Evolutionary conservation across 345 rosid genomes (phyloP).

Genomic region (Pelargonium nanum): DNA sequence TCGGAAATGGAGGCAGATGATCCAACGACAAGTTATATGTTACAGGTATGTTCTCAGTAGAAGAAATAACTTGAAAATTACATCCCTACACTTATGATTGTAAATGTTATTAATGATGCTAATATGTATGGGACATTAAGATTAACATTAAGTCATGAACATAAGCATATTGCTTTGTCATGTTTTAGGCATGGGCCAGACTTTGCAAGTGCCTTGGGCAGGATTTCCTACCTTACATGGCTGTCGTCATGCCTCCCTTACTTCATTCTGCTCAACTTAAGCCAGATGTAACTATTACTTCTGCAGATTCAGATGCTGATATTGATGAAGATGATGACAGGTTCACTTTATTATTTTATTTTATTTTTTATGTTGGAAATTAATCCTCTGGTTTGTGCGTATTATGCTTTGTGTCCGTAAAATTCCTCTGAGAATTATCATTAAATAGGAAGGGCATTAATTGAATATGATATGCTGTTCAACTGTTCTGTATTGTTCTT

Average conservation of each 20-base stretch:
- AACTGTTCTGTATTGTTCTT: no score
- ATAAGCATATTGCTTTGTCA: background rate
- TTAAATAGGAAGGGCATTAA: no score
- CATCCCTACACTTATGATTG: background rate
- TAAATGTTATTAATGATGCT: background rate
- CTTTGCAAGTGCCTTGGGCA: conserved; percentile 99
- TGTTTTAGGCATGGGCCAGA: conserved; percentile 90
- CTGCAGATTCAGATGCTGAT: conserved; percentile 94
- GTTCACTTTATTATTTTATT: conserved; percentile 31
- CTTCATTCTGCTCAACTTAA: conserved; percentile 96
- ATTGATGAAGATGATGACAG: conserved; percentile 86
- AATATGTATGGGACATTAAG: background rate
- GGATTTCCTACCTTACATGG: conserved; percentile 97
- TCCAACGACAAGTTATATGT: conserved; percentile 97
- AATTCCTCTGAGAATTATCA: no score
- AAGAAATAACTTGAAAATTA: background rate
- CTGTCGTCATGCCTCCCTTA: conserved; percentile 95
- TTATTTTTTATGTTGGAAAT: background rate
- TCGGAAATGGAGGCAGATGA: conserved; percentile 97
- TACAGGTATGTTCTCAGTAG: conserved; percentile 8
- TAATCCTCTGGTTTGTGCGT: background rate
- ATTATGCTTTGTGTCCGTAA: no score
- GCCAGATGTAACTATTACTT: conserved; percentile 97
- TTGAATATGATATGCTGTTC: no score
- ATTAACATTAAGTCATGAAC: background rate